These are phyloP conservation scores for Trichoderma virens DNA, from an alignment of 495 filamentous ascomycete genomes.

Conservation along the genomic window DNA sequence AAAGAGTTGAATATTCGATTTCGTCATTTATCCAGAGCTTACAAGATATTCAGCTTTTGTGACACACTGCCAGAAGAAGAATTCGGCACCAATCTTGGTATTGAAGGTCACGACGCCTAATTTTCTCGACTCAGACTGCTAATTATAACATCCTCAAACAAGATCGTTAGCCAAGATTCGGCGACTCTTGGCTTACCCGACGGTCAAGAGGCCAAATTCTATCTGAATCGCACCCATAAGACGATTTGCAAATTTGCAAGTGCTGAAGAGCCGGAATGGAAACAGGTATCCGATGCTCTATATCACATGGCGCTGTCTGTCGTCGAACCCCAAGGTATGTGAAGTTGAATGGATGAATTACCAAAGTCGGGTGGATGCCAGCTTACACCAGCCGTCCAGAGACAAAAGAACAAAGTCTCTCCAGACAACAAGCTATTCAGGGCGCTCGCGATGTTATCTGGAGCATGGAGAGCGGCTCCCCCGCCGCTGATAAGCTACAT, in stretches of 20 bases:
- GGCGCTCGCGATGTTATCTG: too few relatives aligned
- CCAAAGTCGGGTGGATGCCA: too few relatives aligned
- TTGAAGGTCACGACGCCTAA: background rate
- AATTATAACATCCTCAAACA: background rate
- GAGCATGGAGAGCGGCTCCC: too few relatives aligned
- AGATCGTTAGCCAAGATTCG: background rate
- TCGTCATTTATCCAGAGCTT: background rate
- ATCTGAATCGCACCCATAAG: background rate
- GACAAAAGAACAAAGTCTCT: too few relatives aligned
- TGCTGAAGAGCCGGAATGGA: background rate
- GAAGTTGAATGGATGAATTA: too few relatives aligned
- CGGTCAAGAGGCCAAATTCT: background rate
- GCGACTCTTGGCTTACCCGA: background rate
- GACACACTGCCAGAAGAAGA: background rate
- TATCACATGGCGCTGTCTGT: too few relatives aligned
- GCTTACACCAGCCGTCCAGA: too few relatives aligned
- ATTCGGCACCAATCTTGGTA: background rate
- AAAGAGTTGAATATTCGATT: background rate
- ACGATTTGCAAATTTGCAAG: background rate
- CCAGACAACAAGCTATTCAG: too few relatives aligned
- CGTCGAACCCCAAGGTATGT: too few relatives aligned
- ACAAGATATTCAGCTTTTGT: background rate
- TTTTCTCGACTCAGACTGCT: background rate
- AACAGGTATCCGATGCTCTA: background rate
- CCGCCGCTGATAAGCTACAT: too few relatives aligned